Evolutionary conservation across 176 grass and related monocot species (phyloP).

Genomic region (Oryza coarctata): DNA sequence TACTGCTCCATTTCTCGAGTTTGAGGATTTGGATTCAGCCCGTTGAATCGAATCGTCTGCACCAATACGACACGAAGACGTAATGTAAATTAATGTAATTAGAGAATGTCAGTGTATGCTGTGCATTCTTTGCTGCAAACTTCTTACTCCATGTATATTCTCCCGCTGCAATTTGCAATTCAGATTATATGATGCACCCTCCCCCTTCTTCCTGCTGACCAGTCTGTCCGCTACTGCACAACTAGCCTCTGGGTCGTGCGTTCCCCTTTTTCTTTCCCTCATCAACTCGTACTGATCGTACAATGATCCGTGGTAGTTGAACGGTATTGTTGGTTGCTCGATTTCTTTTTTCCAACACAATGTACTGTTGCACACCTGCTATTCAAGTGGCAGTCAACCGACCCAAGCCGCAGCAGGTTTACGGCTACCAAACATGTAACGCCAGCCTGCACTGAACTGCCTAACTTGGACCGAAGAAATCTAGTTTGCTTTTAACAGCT

Average conservation of each 20-base stretch:
- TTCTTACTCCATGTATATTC: constrained; percentile 12
- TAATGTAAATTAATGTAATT: constrained; percentile 24
- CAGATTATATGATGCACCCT: background rate
- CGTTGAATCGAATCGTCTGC: constrained; percentile 1
- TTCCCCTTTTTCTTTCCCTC: background rate
- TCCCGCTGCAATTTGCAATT: background rate
- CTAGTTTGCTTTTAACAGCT: background rate
- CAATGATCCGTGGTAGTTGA: background rate
- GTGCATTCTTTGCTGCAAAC: background rate
- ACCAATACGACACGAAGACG: constrained; percentile 28
- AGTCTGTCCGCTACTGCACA: background rate
- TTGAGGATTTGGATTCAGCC: constrained; percentile 25
- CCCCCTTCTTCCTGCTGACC: background rate
- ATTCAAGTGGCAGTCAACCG: constrained; percentile 14
- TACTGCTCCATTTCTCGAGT: background rate
- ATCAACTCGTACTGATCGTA: background rate
- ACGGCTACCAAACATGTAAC: constrained; percentile 33
- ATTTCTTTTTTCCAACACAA: background rate
- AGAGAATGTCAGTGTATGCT: constrained; percentile 12
- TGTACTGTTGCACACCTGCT: background rate
- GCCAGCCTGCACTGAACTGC: constrained; percentile 34
- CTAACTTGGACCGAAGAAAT: background rate
- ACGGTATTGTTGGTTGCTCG: background rate
- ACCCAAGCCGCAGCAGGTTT: background rate
- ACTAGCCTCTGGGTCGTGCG: background rate